phyloP scores from a whole-genome alignment of 345 rosid genomes.

The Trapa incisa region DNA sequence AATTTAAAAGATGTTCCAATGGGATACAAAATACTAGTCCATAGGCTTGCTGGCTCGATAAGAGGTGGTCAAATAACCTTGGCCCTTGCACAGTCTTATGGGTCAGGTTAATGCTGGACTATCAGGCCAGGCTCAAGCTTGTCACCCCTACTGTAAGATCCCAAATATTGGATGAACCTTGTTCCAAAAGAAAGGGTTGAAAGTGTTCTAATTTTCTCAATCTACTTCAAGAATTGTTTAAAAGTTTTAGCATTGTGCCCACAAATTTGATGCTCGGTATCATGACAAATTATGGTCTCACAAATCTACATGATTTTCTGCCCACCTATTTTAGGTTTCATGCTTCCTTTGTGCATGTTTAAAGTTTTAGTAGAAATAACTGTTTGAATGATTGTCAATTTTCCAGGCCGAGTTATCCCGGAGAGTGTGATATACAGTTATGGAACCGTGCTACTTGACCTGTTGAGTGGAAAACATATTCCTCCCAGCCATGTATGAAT shows the following conservation, averaged over 20 bases:
- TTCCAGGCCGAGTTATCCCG: constrained; percentile 59
- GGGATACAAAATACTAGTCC: too few relatives aligned
- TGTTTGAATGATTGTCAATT: neutral
- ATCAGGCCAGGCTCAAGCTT: too few relatives aligned
- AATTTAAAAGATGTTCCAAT: too few relatives aligned
- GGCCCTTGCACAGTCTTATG: too few relatives aligned
- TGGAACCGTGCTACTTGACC: constrained; percentile 62
- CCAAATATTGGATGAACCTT: neutral
- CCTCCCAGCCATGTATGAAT: constrained; percentile 75
- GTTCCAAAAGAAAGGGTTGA: neutral
- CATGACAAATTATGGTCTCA: neutral
- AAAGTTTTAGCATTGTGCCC: neutral
- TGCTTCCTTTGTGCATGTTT: neutral
- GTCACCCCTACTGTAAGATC: neutral
- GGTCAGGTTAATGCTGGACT: too few relatives aligned
- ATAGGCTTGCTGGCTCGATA: too few relatives aligned
- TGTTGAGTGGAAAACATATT: constrained; percentile 81
- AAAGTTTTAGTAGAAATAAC: neutral
- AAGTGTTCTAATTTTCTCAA: neutral
- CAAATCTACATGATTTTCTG: neutral
- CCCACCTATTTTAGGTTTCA: neutral
- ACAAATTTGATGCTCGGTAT: neutral
- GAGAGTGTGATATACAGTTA: constrained; percentile 71
- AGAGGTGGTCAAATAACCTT: too few relatives aligned
- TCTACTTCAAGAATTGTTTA: neutral